These are phyloP conservation scores for Dothideomycetes sp. DNA, from an alignment of 2,329 filamentous ascomycete species.

Conservation along the genomic window DNA sequence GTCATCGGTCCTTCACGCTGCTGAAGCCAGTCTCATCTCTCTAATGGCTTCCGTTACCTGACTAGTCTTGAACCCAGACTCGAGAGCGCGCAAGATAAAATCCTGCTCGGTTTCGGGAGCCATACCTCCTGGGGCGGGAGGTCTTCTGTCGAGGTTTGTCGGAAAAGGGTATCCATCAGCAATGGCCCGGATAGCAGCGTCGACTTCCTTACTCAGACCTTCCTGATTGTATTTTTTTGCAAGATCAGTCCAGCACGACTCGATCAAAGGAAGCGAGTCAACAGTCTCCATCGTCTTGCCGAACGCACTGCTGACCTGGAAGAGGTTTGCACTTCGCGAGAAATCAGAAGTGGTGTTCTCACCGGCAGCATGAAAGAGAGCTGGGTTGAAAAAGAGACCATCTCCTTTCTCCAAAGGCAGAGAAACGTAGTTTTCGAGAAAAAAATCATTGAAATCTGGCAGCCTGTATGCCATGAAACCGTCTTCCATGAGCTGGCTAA, in stretches of 20 bases:
- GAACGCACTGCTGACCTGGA: constrained; percentile 52
- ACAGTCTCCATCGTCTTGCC: constrained; percentile 55
- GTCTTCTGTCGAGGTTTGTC: constrained; percentile 48
- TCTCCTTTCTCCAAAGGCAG: constrained; percentile 45
- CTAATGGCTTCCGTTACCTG: no score
- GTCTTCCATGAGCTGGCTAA: constrained; percentile 45
- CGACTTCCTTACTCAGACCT: constrained; percentile 31
- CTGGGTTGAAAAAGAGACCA: constrained; percentile 54
- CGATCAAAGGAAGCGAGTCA: constrained; percentile 39
- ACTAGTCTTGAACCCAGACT: no score
- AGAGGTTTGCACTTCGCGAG: constrained; percentile 47
- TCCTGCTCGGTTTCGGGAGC: constrained; percentile 50
- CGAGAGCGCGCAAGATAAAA: constrained; percentile 34
- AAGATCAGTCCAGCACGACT: constrained; percentile 34
- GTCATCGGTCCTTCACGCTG: no score
- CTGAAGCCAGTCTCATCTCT: no score
- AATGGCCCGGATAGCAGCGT: constrained; percentile 39
- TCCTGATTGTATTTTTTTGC: constrained; percentile 20
- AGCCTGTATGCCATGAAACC: constrained; percentile 49
- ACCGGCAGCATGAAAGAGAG: constrained; percentile 52
- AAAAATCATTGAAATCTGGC: constrained; percentile 43
- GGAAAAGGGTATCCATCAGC: constrained; percentile 52
- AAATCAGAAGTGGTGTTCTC: constrained; percentile 41
- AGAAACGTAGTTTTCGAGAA: constrained; percentile 41
- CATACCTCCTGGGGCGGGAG: constrained; percentile 47